Conservation (phyloP, 2,329 filamentous ascomycete species). For the Huntiella moniliformis region DNA sequence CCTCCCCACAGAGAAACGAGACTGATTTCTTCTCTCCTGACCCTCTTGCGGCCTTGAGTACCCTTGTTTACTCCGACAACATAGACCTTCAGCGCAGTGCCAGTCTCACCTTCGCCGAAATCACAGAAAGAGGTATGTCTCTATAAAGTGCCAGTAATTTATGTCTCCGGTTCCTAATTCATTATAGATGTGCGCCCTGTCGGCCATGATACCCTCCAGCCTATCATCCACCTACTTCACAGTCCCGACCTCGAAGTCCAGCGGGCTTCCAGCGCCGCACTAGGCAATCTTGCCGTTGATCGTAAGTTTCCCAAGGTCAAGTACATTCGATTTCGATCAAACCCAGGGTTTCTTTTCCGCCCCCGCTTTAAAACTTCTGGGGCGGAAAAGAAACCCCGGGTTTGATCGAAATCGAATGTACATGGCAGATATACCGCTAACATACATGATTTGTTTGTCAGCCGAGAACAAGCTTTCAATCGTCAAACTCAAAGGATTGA, state of each 20-base stretch:
- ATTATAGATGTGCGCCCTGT: slow-evolving; percentile 81
- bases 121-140: slow-evolving; percentile 77
- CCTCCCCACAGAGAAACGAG: slow-evolving; percentile 54
- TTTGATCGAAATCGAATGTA: too few relatives aligned
- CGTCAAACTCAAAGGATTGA: slow-evolving; percentile 75
- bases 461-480: slow-evolving; percentile 97
- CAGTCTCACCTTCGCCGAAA: slow-evolving; percentile 95
- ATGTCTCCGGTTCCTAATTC: slow-evolving; percentile 4
- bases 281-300: slow-evolving; percentile 93
- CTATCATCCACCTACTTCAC: slow-evolving; percentile 86
- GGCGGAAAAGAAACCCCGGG: too few relatives aligned
- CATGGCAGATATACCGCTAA: slow-evolving; percentile 22
- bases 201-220: slow-evolving; percentile 82
- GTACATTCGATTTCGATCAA: neutral
- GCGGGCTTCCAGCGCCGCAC: slow-evolving; percentile 80
- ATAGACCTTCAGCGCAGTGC: slow-evolving; percentile 94
- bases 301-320: slow-evolving; percentile 38
- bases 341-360: too few relatives aligned
- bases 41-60: slow-evolving; percentile 81
- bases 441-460: slow-evolving; percentile 25
- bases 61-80: slow-evolving; percentile 94
- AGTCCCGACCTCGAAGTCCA: slow-evolving; percentile 95
- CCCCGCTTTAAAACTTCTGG: too few relatives aligned
- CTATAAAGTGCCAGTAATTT: neutral
- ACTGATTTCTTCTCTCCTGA: slow-evolving; percentile 98